Evolutionary conservation across 257 asterid species (phyloP), one percentile per base, ranked within the genome.

Genomic region (Lycium ferocissimum): DNA sequence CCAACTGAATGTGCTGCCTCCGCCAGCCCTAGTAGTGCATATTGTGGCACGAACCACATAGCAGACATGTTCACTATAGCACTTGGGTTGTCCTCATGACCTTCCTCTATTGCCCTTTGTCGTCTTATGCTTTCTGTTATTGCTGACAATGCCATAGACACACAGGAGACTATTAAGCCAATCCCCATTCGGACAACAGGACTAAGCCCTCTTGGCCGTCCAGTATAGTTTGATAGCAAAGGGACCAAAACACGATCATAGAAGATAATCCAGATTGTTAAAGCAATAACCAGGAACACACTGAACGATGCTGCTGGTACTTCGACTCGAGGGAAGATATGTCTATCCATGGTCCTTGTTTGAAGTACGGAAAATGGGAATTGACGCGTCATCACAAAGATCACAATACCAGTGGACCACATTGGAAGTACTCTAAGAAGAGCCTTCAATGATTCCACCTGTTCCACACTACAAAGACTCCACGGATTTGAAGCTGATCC

Each of bases 251-350:
- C 63, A 3, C 83, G 85, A 65, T 87, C 85, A 1, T 84, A 87
- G 7, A 87, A 35, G 17, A 56, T 47, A 4, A 84, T 26, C 87
- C 87, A 84, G 9, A 80, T 26, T 47, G 83, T 81, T 26, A 71
- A 45, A 7, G 83, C 49, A 35, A 71, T n/a, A 2, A 84, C 7
- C 47, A 72, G 0, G 40, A 87, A 84, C 45, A 63, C 67, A 62
- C 61, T 51, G 43, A 87, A 84, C 17, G 85, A 87, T 63, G 85
- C 87, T 57, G 89, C 84, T 3, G 87, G 89, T 37, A 87, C 65
- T 59, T 87, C 71, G 3, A 87, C 53, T 10, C 53, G 83, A 35
- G 86, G 63, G 73, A 66, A 65, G 22, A 83, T 4, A 82, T 86
- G 82, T 33, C 84, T 76, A 45, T 86, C 80, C 86, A 86, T 86